Base-by-base conservation (phyloP, 2,329 filamentous ascomycete species). In the Apiospora saccharicola region DNA sequence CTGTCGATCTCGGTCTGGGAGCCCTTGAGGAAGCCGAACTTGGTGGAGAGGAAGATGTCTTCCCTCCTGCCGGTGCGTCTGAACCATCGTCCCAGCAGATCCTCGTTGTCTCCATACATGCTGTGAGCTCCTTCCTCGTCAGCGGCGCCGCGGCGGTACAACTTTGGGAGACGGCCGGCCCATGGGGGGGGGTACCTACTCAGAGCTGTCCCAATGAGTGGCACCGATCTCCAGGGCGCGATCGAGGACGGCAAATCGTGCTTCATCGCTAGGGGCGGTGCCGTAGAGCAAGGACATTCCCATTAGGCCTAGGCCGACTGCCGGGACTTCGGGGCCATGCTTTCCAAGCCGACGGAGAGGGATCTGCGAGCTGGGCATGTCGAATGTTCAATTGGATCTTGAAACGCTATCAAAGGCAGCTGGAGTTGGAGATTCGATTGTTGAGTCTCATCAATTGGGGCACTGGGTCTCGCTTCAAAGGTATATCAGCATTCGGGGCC, bases 21-120 rank as follows among this genome's bases (percentile, higher is more conserved):
- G 37, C 69, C 53, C 68, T 72, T 73, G 5, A 61, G 37, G 1
- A 72, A 64, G 26, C 75, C 80, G 24, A 80, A 81, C 74, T 82
- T 82, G 51, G 79, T 77, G 4, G 83, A 83, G 0, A 88, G 77
- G 74, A 87, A 84, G 72, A 88, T 82, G 26, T 84, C 76, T 34
- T 80, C 69, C 14, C 82, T 79, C 47, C 82, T 81, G 14, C 79
- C 80, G 75, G 83, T 83, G 7, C 80, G 78, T 61, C 80, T 77
- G 75, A 87, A 83, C 83, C 85, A 87, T 72, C 81, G 79, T 4
- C 84, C 84, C 19, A 87, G 72, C 6, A 87, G 75, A 0, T 82
- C 82, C 74, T 87, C 85, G 73, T 76, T 85, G 72, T 84, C 83
- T 24, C 81, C 83, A 71, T 86, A 86, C 5, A 77, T 79, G 47